phyloP scores from a whole-genome alignment of 2,329 filamentous ascomycete species.

The Neurospora crassa region DNA sequence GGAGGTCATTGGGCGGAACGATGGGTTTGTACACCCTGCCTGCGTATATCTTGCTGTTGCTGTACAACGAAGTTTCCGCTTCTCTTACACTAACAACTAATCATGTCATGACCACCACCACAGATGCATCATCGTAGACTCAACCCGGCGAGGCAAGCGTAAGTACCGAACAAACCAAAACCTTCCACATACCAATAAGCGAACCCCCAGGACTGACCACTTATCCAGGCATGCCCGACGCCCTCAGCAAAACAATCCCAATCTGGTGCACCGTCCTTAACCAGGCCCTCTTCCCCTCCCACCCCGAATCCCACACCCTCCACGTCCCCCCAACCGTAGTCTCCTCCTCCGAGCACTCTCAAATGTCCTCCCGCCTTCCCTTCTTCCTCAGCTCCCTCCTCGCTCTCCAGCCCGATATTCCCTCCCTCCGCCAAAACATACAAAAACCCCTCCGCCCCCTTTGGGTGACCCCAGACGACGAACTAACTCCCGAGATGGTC shows the following conservation, averaged over 20 bases:
- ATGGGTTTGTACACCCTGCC: slow-evolving; percentile 48
- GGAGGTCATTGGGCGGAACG: slow-evolving; percentile 51
- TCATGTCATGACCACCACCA: slow-evolving; percentile 18
- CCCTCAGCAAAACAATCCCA: slow-evolving; percentile 84
- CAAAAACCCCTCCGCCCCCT: slow-evolving; percentile 65
- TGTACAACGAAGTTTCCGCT: neutral
- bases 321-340: slow-evolving; percentile 65
- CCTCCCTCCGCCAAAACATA: slow-evolving; percentile 43
- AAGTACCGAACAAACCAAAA: slow-evolving; percentile 18
- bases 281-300: slow-evolving; percentile 57
- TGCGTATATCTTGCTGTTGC: neutral
- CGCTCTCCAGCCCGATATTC: slow-evolving; percentile 52
- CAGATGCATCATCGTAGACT: slow-evolving; percentile 80
- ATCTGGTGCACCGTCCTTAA: slow-evolving; percentile 92
- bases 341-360: slow-evolving; percentile 64
- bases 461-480: slow-evolving; percentile 59
- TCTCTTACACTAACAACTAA: neutral
- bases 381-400: slow-evolving; percentile 42
- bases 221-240: slow-evolving; percentile 72
- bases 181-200: neutral
- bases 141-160: slow-evolving; percentile 83
- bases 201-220: neutral
- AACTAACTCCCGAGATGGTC: slow-evolving; percentile 4
- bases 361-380: slow-evolving; percentile 57
- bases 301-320: slow-evolving; percentile 37